Conservation (phyloP, 2,329 filamentous ascomycete genomes). For the Cryphonectria nitschkei region DNA sequence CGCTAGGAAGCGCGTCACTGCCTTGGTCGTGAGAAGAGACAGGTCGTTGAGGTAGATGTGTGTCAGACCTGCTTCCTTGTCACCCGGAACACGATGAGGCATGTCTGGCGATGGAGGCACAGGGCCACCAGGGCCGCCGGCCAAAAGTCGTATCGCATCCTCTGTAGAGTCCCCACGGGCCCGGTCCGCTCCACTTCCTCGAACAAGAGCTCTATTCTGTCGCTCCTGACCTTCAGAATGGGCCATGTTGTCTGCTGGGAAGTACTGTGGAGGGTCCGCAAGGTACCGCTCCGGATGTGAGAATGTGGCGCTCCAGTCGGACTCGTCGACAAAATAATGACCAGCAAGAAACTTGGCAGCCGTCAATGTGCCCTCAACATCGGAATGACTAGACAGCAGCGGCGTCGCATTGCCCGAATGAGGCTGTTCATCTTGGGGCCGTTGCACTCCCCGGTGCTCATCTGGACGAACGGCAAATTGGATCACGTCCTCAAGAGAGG, state of each 20-base stretch:
- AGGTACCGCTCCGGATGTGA: constrained; percentile 52
- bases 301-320: constrained; percentile 48
- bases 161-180: constrained; percentile 20
- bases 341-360: constrained; percentile 37
- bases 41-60: constrained; percentile 60
- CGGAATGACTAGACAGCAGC: constrained; percentile 44
- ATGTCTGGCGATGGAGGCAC: constrained; percentile 24
- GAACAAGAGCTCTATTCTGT: not conserved
- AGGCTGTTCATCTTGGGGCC: constrained; percentile 26
- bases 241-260: constrained; percentile 4
- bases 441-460: constrained; percentile 41
- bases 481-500: constrained; percentile 35
- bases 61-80: constrained; percentile 46
- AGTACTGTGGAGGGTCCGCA: constrained; percentile 52
- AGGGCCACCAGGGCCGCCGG: constrained; percentile 18
- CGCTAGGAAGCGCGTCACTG: constrained; percentile 49
- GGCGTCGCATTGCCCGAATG: constrained; percentile 28
- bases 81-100: constrained; percentile 11
- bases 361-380: constrained; percentile 51
- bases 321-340: constrained; percentile 53
- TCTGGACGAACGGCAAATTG: constrained; percentile 32
- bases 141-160: constrained; percentile 20
- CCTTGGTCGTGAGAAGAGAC: constrained; percentile 49
- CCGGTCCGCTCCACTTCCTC: constrained; percentile 12
- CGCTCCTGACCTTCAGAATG: constrained; percentile 2